Base-by-base conservation (phyloP, 2,329 filamentous ascomycete species). In the Cercospora zeina region DNA sequence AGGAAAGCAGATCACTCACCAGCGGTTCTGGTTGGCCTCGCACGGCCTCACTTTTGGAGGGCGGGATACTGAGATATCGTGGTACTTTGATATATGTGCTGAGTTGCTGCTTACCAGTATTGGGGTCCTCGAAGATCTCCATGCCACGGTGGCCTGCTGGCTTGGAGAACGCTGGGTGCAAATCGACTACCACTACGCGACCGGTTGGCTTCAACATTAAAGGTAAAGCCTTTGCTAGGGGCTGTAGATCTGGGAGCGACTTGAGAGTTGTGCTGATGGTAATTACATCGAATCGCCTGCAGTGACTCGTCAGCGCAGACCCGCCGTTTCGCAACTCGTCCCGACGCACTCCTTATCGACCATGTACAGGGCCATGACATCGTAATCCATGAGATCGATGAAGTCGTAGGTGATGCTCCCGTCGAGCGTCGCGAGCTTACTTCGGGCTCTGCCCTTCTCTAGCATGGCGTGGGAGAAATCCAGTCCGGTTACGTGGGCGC, bases 91-190 rank as follows among this genome's bases (percentile, higher is more conserved):
- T 77, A 53, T 74, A 73, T 34, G 75, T 74, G 14, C 68, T 64
- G 1, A 77, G 65, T 8, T 74, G 69, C n/a, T 72, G 69, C 54
- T 76, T 71, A 9, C 76, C 78, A 1, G 75, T 78, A 10, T 56
- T 64, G 0, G 72, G 71, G 54, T 79, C 70, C 42, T 75, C 75
- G 19, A 65, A 69, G n/a, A 78, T 65, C n/a, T 77, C 73, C 42
- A 82, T 72, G 21, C 72, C 71, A 4, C 78, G 76, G 7, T 74
- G 70, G 1, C 76, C 74, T 2, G 75, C 76, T 1, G 79, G 77
- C 3, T 81, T 83, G 66, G 80, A 78, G 70, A 83, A 81, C 4
- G 79, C 76, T 5, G 81, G 81, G 62, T 83, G 81, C 8, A 83
- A 77, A 39, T 81, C 65, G 0, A 65, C 53, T 13, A 60, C 55